Evolutionary conservation across 208 protist genomes (phyloP), one percentile per base, ranked within the genome.

Genomic region (Leishmania turanica): DNA sequence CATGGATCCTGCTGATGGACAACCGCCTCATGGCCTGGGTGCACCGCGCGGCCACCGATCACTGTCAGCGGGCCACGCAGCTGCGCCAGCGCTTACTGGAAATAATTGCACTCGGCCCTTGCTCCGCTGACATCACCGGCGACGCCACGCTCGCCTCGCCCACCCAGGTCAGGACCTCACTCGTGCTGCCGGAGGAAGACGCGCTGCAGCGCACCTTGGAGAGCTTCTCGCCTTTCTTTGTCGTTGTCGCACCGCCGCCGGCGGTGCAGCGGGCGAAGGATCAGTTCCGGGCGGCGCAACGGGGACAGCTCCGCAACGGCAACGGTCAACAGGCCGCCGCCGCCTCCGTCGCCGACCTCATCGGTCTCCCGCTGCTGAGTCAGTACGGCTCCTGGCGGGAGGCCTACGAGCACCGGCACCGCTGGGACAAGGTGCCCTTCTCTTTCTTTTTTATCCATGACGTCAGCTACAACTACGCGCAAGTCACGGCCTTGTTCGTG

Each of bases 1-100:
- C 93, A 49, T 97, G 95, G 93, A 75, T 80, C n/a, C 80, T 97
- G 62, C 84, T 97, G 24, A 96, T 97, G 90, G 95, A 97, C 84
- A 91, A 96, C 79, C 90, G 93, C 24, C 88, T 90, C 19, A 90
- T 96, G 84, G 84, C 85, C n/a, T 96, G 95, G 93, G 86, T 97
- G 80, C 91, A 97, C 83, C 90, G 90, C 11, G 92, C 96, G 86
- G 90, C 91, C 1, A 77, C 76, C 1, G 87, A 95, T 8, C 88
- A 92, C 76, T 92, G 91, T 42, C 83, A 90, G 34, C 89, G 85
- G 58, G 91, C 92, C 2, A 87, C 92, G 64, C 84, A 88, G 72
- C 85, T 96, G n/a, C 87, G 91, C n/a, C 86, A 84, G 27, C 91
- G 88, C n/a, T 82, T 97, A 64, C 84, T 96, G 3, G 89, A 96